Conservation (phyloP, 1,284 basidiomycete genomes). For the Marasmius sp. region DNA sequence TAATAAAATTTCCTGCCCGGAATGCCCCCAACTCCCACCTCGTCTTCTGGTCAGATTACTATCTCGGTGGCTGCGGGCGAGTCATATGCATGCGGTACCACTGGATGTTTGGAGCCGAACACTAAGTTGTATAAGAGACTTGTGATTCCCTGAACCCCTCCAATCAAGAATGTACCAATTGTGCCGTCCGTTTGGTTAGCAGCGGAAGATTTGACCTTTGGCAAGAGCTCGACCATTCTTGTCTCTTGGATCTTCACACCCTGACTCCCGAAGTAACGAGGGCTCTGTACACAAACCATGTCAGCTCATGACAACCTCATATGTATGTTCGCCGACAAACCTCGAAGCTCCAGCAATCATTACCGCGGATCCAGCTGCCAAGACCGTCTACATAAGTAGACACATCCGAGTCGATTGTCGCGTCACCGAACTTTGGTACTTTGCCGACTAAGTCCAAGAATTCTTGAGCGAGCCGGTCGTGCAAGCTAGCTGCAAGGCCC, state of each 20-base stretch:
- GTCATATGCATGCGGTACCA: too few species aligned
- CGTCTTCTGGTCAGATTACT: too few species aligned
- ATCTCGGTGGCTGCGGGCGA: too few species aligned
- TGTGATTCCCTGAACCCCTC: too few species aligned
- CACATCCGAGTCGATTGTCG: neutral
- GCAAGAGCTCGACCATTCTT: conserved; percentile 24
- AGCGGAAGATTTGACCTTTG: neutral
- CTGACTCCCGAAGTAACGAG: conserved; percentile 36
- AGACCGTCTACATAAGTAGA: conserved; percentile 25
- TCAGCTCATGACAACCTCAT: neutral
- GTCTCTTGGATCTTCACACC: conserved; percentile 26
- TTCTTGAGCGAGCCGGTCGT: conserved; percentile 17
- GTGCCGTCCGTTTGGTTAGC: too few species aligned
- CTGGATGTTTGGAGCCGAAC: too few species aligned
- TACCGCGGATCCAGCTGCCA: conserved; percentile 28
- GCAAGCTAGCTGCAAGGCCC: conserved; percentile 28
- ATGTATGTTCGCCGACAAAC: neutral
- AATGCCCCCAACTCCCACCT: too few species aligned
- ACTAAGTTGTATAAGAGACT: too few species aligned
- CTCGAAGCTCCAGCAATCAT: conserved; percentile 33
- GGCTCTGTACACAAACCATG: conserved; percentile 11
- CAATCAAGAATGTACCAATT: too few species aligned
- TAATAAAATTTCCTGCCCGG: too few species aligned
- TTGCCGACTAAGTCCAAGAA: conserved; percentile 23
- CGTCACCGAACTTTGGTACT: conserved; percentile 21